Percentiles rank a stretch among this genome's conserved stretches.
These are phyloP conservation scores for Stephanodiscus triporus DNA, from an alignment of 108 stramenopile species.

Conservation along the genomic window DNA sequence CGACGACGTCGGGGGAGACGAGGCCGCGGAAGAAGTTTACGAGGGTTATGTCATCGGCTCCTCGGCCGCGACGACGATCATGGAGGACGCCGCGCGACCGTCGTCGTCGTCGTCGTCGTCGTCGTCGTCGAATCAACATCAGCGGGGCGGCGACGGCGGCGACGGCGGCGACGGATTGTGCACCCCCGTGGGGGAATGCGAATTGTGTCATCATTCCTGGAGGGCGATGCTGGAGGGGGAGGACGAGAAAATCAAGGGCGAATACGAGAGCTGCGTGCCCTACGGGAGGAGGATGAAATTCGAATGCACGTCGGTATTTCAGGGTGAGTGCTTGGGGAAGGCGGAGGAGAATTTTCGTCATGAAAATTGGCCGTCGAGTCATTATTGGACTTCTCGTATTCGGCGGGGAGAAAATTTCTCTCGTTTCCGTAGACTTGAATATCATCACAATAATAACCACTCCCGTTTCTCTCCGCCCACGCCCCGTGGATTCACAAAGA, in stretches of 20 bases:
- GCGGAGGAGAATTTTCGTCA: not conserved
- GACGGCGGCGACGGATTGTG: conserved; percentile 4
- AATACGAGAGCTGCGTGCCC: conserved; percentile 29
- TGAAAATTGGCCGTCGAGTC: too few relatives aligned
- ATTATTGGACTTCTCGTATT: not conserved
- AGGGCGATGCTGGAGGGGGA: conserved; percentile 28
- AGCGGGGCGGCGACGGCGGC: conserved; percentile 1
- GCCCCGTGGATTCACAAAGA: not conserved
- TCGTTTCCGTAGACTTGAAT: not conserved
- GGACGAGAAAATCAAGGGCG: conserved; percentile 32
- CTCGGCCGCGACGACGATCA: too few relatives aligned
- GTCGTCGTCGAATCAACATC: not conserved
- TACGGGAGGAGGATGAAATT: conserved; percentile 39
- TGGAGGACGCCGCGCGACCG: not conserved
- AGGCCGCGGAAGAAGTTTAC: too few relatives aligned
- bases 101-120: too few relatives aligned
- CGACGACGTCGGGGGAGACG: too few relatives aligned
- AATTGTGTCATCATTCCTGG: conserved; percentile 28
- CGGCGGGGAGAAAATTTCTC: too few relatives aligned
- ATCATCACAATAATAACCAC: not conserved
- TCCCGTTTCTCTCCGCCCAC: not conserved
- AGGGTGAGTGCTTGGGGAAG: conserved; percentile 18
- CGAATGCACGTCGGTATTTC: conserved; percentile 33
- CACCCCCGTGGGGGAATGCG: conserved; percentile 38
- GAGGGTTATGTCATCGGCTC: too few relatives aligned